Evolutionary conservation across 2,329 filamentous ascomycete species (phyloP).

Genomic region (Phoma herbarum): DNA sequence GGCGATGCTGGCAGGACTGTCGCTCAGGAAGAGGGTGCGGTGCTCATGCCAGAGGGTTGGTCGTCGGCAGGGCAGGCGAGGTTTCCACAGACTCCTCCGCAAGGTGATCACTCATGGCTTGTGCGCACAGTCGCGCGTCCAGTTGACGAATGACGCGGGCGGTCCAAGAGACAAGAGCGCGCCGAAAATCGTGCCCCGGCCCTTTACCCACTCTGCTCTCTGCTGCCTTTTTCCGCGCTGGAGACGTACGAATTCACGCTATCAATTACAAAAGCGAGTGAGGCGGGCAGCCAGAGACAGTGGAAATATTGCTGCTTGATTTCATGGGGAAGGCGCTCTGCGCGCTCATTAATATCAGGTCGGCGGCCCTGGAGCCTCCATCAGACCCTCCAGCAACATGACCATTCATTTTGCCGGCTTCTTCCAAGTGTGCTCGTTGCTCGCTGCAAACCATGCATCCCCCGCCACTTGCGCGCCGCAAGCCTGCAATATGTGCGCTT

Average conservation of each 20-base stretch:
- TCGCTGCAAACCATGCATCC: background rate
- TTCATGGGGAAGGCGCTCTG: background rate
- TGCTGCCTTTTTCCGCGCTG: background rate
- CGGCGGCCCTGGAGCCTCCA: background rate
- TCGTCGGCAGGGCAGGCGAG: conserved; percentile 32
- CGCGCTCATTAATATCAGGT: conserved; percentile 10
- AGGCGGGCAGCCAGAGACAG: background rate
- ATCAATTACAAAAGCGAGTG: background rate
- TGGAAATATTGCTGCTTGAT: background rate
- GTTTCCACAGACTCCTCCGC: conserved; percentile 21
- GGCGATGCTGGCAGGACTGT: conserved; percentile 29
- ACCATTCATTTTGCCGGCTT: background rate
- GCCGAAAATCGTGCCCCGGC: conserved; percentile 12
- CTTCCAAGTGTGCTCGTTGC: conserved; percentile 3
- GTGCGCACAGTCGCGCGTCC: conserved; percentile 15
- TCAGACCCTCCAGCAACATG: background rate
- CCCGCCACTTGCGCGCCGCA: conserved; percentile 10
- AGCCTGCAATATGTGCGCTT: background rate
- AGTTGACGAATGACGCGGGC: conserved; percentile 4
- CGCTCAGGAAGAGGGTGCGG: conserved; percentile 17
- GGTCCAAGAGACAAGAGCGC: conserved; percentile 8
- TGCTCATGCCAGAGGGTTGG: conserved; percentile 14
- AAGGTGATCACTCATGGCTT: conserved; percentile 11
- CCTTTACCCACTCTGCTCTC: background rate
- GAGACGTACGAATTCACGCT: background rate